phyloP scores from a whole-genome alignment of 805 yeast genomes.

The Cyberlindnera euphorbiiphila region DNA sequence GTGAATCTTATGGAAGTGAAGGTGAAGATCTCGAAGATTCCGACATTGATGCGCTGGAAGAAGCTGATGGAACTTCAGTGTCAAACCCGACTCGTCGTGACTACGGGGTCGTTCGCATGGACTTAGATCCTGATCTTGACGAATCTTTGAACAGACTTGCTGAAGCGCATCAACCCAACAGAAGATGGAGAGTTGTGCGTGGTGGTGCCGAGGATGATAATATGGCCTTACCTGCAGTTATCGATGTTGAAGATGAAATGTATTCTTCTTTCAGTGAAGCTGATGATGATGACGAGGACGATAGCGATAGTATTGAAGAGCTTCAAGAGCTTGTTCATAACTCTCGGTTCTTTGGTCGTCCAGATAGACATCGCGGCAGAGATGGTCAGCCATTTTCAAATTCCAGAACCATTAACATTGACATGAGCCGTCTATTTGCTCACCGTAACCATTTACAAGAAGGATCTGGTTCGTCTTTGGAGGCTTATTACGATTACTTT shows the following conservation, averaged over 20 bases:
- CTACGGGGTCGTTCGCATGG: slow-evolving; percentile 5
- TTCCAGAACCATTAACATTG: slow-evolving; percentile 12
- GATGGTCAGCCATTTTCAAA: slow-evolving; percentile 28
- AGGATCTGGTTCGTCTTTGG: slow-evolving; percentile 1
- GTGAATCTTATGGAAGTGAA: slow-evolving; percentile 19
- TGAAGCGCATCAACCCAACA: not conserved
- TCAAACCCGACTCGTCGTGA: not conserved
- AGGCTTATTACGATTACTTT: slow-evolving; percentile 13
- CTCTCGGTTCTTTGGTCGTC: slow-evolving; percentile 3
- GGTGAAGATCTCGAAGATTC: slow-evolving; percentile 12
- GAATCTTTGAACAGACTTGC: slow-evolving; percentile 3
- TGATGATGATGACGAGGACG: slow-evolving; percentile 16
- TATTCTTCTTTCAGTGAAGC: slow-evolving; percentile 6
- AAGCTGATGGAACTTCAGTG: not conserved
- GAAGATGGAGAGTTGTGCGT: slow-evolving; percentile 11
- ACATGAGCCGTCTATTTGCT: slow-evolving; percentile 5
- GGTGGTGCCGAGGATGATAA: slow-evolving; percentile 30
- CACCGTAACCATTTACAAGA: slow-evolving; percentile 4
- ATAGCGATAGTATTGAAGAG: slow-evolving; percentile 21
- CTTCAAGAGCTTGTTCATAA: slow-evolving; percentile 4
- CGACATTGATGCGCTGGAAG: slow-evolving; percentile 24
- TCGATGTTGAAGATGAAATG: slow-evolving; percentile 17
- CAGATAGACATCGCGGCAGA: slow-evolving; percentile 20
- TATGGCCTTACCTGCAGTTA: slow-evolving; percentile 11
- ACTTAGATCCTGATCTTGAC: slow-evolving; percentile 9